Evolutionary conservation across 352 stramenopile species (phyloP), one percentile per base, ranked within the genome.

Genomic region (Phytophthora litchii): DNA sequence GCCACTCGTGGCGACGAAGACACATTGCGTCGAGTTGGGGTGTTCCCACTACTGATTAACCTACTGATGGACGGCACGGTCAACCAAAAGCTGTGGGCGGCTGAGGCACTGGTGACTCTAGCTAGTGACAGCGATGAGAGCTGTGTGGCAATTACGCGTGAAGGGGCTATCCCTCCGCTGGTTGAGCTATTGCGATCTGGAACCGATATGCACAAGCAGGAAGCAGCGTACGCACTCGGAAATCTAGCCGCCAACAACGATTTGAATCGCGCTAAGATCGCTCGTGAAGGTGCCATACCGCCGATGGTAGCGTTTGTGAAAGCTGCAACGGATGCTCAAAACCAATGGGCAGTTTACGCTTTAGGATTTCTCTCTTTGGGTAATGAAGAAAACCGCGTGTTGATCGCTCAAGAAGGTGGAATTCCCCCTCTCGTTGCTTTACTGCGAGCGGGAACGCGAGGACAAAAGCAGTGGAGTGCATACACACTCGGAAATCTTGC

Each of bases 161-260:
- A 45, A 38, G 53, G 53, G 20, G 58, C 41, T 2, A 62, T 73
- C 29, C 38, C 16, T 13, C 47, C 55, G 7, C 41, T 73, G 2
- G 36, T 69, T 4, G 11, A 23, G 20, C 47, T 70, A 7, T 21
- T 70, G 29, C 54, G 44, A 14, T 53, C 49, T n/a, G 61, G 54
- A 3, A 65, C 54, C 0, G 54, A 70, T 20, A 65, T 64, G 54
- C 61, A 70, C 7, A 55, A 55, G 37, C 54, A 70, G 32, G 54
- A 65, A 44, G 54, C 61, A 6, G 54, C 61, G 0, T 60, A 70
- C 21, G 54, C 61, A 1, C 25, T 70, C 3, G 54, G 61, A 20
- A 70, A 60, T 54, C 17, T 70, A 13, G 47, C 61, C 1, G 48
- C 36, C 12, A 46, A 58, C 25, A 60, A 43, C 25, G 29, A 47